A percentile compares a stretch with the other conserved stretches of the same genome.
Evolutionary conservation across 2,329 filamentous ascomycete genomes (phyloP).

Genomic region (Penicillium sp.): DNA sequence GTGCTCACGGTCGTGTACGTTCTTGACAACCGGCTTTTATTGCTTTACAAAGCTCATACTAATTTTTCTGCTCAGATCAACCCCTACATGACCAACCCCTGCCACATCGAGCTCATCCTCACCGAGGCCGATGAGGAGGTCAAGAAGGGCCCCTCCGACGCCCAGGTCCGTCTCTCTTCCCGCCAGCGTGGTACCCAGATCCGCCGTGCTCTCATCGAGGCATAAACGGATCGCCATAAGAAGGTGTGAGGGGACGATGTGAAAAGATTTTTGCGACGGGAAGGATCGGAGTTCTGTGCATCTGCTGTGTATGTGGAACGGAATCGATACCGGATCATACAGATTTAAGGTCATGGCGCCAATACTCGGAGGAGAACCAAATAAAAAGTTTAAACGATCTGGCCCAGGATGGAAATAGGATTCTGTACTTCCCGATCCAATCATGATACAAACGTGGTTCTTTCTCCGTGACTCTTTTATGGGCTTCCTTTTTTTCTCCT

Average conservation of each 20-base stretch:
- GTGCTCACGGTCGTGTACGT: constrained; percentile 99
- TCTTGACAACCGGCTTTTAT: constrained; percentile 10
- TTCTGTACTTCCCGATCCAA: constrained; percentile 27
- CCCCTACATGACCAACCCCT: constrained; percentile 99
- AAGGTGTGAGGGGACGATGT: constrained; percentile 28
- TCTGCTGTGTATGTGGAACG: constrained; percentile 29
- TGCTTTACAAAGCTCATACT: background rate
- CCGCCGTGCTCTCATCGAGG: constrained; percentile 63
- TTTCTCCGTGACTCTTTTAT: constrained; percentile 18
- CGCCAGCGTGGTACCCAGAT: constrained; percentile 80
- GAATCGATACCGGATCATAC: constrained; percentile 31
- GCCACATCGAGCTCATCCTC: constrained; percentile 99
- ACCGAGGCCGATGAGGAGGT: constrained; percentile 96
- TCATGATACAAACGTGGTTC: constrained; percentile 31
- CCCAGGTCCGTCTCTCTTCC: constrained; percentile 72
- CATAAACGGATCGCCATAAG: constrained; percentile 44
- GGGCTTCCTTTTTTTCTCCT: constrained; percentile 1
- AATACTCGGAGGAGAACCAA: constrained; percentile 29
- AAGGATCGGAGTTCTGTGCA: constrained; percentile 40
- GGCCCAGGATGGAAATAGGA: constrained; percentile 25
- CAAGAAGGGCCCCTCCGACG: constrained; percentile 74
- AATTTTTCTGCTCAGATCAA: constrained; percentile 73
- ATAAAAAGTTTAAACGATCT: constrained; percentile 32
- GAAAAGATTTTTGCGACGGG: constrained; percentile 33
- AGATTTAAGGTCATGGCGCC: constrained; percentile 29